Conservation (phyloP, 2,329 filamentous ascomycete genomes). For the Chrysosporium keratinophilum region DNA sequence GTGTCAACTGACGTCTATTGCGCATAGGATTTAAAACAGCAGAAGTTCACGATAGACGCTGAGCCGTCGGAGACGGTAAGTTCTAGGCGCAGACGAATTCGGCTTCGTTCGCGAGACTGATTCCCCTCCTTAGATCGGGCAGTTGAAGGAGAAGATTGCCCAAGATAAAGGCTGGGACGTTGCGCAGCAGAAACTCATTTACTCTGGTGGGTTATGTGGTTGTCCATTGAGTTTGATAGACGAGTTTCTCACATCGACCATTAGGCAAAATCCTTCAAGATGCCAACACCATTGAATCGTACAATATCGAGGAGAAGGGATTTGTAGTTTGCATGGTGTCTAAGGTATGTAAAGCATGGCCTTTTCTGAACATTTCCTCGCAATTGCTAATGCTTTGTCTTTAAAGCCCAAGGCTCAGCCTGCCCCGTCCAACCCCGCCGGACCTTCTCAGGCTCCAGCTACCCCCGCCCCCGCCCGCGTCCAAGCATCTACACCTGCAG, state of each 20-base stretch:
- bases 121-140: slow-evolving; percentile 54
- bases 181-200: slow-evolving; percentile 88
- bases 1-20: not conserved
- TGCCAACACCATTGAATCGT: slow-evolving; percentile 90
- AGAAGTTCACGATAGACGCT: slow-evolving; percentile 94
- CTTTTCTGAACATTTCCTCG: not conserved
- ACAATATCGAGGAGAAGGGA: slow-evolving; percentile 98
- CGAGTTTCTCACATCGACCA: not conserved
- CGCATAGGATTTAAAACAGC: slow-evolving; percentile 84
- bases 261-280: slow-evolving; percentile 96
- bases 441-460: slow-evolving; percentile 30
- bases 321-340: slow-evolving; percentile 98
- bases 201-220: slow-evolving; percentile 60
- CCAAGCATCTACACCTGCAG: slow-evolving; percentile 11
- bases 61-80: slow-evolving; percentile 85
- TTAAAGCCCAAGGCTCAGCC: slow-evolving; percentile 46
- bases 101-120: slow-evolving; percentile 3
- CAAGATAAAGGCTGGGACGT: slow-evolving; percentile 91
- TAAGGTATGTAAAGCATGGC: slow-evolving; percentile 55
- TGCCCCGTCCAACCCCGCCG: slow-evolving; percentile 20
- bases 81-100: slow-evolving; percentile 4
- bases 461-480: slow-evolving; percentile 18
- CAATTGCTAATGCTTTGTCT: slow-evolving; percentile 16
- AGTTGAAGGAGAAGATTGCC: slow-evolving; percentile 86
- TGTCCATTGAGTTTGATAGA: no score